Evolutionary conservation across 495 filamentous ascomycete species (phyloP).

Genomic region (Neurospora africana): DNA sequence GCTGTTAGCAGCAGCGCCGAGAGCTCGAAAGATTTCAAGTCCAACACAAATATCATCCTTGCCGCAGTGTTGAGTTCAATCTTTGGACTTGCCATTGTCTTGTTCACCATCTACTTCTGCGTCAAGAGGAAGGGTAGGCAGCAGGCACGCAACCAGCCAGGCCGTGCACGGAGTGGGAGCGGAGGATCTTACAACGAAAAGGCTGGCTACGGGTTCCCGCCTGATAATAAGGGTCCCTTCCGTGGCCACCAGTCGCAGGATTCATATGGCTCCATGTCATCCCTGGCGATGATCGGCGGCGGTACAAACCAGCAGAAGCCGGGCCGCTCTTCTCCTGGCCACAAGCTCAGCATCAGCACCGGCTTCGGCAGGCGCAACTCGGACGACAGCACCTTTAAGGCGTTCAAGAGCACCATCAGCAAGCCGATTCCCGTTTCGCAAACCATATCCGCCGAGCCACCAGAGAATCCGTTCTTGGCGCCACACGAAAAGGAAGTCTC

Average conservation of each 20-base stretch:
- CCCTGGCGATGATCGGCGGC: slow-evolving; percentile 47
- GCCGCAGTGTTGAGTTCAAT: slow-evolving; percentile 72
- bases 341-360: slow-evolving; percentile 40
- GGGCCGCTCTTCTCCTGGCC: slow-evolving; percentile 22
- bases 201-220: slow-evolving; percentile 37
- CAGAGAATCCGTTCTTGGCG: slow-evolving; percentile 15
- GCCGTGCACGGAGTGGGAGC: slow-evolving; percentile 39
- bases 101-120: slow-evolving; percentile 58
- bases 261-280: slow-evolving; percentile 42
- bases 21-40: background rate
- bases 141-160: slow-evolving; percentile 35
- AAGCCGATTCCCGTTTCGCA: slow-evolving; percentile 34
- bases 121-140: slow-evolving; percentile 49
- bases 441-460: background rate
- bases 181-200: slow-evolving; percentile 42
- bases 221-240: slow-evolving; percentile 41
- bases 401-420: slow-evolving; percentile 45
- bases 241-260: slow-evolving; percentile 35
- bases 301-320: slow-evolving; percentile 31
- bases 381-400: slow-evolving; percentile 37
- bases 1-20: slow-evolving; percentile 11
- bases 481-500: slow-evolving; percentile 32
- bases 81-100: slow-evolving; percentile 55
- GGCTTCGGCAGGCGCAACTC: slow-evolving; percentile 32
- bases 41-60: slow-evolving; percentile 43